phyloP scores from a whole-genome alignment of 306 rosid species.

The Vigna reflexopilosa region DNA sequence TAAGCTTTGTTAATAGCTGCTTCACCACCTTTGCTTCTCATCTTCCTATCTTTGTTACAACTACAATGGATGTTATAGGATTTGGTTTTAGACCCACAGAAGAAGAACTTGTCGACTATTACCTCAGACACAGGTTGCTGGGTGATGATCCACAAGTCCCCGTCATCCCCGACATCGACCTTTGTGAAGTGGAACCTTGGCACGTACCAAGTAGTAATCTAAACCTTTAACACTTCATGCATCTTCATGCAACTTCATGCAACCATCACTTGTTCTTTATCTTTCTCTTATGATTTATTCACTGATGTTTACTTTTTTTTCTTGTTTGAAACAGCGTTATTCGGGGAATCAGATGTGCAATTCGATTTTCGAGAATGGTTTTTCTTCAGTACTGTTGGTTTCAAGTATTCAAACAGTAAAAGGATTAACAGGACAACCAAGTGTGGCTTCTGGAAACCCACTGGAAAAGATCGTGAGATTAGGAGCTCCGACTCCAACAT shows the following conservation, averaged over 20 bases:
- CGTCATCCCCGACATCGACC: constrained; percentile 49
- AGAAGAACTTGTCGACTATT: constrained; percentile 58
- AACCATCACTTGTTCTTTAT: not conserved
- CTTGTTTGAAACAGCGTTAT: not conserved
- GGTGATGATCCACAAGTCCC: constrained; percentile 4
- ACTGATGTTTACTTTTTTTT: not conserved
- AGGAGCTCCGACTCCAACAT: constrained; percentile 29
- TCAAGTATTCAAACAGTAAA: constrained; percentile 46
- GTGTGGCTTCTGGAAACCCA: constrained; percentile 73
- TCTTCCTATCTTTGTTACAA: not conserved
- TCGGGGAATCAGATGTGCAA: constrained; percentile 26
- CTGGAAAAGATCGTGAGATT: constrained; percentile 55
- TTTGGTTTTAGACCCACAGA: constrained; percentile 64
- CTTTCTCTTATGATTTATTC: not conserved
- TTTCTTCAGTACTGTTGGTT: constrained; percentile 55
- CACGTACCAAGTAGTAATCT: constrained; percentile 51
- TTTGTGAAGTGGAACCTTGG: constrained; percentile 58
- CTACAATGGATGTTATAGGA: constrained; percentile 47
- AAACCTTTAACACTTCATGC: not conserved
- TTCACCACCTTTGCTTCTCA: not conserved
- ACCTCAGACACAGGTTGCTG: constrained; percentile 47
- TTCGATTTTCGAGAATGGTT: constrained; percentile 62
- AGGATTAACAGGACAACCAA: constrained; percentile 53
- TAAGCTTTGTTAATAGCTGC: not conserved
- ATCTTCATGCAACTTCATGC: not conserved